Evolutionary conservation across 805 yeast species (phyloP).

Genomic region (Hanseniaspora hatyaiensis): DNA sequence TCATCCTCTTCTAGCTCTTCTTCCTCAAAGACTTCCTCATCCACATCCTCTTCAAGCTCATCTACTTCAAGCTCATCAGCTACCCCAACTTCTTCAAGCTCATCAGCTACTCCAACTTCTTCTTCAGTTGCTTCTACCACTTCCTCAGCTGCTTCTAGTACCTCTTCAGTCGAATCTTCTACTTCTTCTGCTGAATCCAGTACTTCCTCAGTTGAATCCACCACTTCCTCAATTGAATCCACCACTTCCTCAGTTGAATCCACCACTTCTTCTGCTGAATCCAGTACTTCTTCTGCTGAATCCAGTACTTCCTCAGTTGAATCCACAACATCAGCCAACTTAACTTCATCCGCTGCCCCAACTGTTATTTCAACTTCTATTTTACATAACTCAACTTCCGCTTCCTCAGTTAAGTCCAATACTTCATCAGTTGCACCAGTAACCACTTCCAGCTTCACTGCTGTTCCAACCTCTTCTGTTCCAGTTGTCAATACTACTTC

Average conservation of each 20-base stretch:
- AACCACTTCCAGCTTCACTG: conserved; percentile 44
- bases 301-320: conserved; percentile 31
- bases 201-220: conserved; percentile 18
- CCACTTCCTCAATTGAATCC: conserved; percentile 29
- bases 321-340: conserved; percentile 18
- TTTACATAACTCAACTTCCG: conserved; percentile 40
- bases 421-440: conserved; percentile 32
- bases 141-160: conserved; percentile 20
- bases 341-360: conserved; percentile 17
- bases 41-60: conserved; percentile 26
- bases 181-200: conserved; percentile 17
- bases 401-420: conserved; percentile 27
- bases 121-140: conserved; percentile 22
- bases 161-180: conserved; percentile 21
- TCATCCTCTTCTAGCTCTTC: conserved; percentile 29
- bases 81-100: conserved; percentile 22
- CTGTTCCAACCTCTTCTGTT: not conserved
- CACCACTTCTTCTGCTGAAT: conserved; percentile 32
- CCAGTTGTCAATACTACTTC: conserved; percentile 20
- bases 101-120: conserved; percentile 20
- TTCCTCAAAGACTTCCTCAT: conserved; percentile 27
- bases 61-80: conserved; percentile 22
- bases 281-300: conserved; percentile 25
- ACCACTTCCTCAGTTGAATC: conserved; percentile 40
- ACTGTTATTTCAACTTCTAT: conserved; percentile 32